phyloP scores from a whole-genome alignment of 2,329 filamentous ascomycete species.

The Pochonia chlamydosporia region DNA sequence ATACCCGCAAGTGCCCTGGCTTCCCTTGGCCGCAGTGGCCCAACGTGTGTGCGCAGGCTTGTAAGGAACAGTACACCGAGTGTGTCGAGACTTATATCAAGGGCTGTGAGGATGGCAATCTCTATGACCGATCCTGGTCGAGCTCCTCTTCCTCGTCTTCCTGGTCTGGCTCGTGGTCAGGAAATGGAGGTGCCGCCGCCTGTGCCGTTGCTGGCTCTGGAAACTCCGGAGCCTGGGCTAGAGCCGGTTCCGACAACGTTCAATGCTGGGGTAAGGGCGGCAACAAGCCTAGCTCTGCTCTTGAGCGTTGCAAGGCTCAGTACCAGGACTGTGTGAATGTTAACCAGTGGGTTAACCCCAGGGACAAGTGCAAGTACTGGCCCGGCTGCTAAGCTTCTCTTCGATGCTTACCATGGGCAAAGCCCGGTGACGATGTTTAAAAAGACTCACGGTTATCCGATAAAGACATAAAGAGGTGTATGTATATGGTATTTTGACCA shows the following conservation, averaged over 20 bases:
- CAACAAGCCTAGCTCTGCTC: conserved; percentile 25
- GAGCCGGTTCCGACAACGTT: conserved; percentile 8
- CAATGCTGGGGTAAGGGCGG: conserved; percentile 21
- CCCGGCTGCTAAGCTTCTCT: conserved; percentile 21
- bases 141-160: too few species aligned
- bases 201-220: conserved; percentile 7
- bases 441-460: too few species aligned
- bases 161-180: too few species aligned
- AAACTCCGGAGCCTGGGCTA: conserved; percentile 9
- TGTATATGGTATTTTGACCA: too few species aligned
- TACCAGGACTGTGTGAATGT: conserved; percentile 40
- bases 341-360: conserved; percentile 33
- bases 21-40: conserved; percentile 32
- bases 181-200: background rate
- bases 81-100: conserved; percentile 44
- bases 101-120: conserved; percentile 36
- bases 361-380: conserved; percentile 34
- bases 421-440: background rate
- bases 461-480: too few species aligned
- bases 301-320: conserved; percentile 41
- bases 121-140: too few species aligned
- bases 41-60: conserved; percentile 45
- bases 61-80: conserved; percentile 44
- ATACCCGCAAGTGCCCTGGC: conserved; percentile 36
- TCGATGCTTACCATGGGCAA: too few species aligned